phyloP scores from a whole-genome alignment of 331 rosid genomes.

The Malus hybrid region DNA sequence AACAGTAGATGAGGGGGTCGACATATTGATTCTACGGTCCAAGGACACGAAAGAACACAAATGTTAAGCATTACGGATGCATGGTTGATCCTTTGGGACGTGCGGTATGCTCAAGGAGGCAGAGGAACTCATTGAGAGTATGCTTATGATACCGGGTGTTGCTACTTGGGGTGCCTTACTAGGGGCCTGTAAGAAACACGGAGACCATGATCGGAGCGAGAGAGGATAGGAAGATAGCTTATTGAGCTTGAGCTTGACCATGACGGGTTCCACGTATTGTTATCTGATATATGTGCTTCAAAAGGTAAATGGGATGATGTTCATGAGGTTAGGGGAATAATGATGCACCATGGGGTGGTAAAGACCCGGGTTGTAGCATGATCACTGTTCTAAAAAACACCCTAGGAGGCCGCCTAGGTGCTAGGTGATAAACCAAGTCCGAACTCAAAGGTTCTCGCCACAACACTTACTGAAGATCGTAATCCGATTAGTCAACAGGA shows the following conservation, averaged over 20 bases:
- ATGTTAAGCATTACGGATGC: constrained; percentile 55
- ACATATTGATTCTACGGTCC: constrained; percentile 35
- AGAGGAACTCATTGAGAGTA: constrained; percentile 39
- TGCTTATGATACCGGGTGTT: constrained; percentile 51
- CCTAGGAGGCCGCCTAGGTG: too few species aligned
- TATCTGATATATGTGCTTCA: constrained; percentile 55
- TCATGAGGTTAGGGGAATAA: constrained; percentile 40
- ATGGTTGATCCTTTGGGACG: constrained; percentile 66
- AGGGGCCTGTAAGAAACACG: constrained; percentile 56
- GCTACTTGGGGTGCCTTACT: constrained; percentile 65
- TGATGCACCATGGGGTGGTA: constrained; percentile 40
- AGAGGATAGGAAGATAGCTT: constrained; percentile 48
- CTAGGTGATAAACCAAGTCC: too few species aligned
- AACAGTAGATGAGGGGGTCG: constrained; percentile 45
- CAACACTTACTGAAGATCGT: too few species aligned
- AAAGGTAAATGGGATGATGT: constrained; percentile 52
- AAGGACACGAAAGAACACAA: constrained; percentile 39
- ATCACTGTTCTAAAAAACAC: not conserved
- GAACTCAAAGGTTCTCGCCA: too few species aligned
- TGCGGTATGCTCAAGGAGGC: constrained; percentile 46
- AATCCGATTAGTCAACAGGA: too few species aligned
- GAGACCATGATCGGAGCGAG: constrained; percentile 33
- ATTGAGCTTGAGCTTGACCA: constrained; percentile 52
- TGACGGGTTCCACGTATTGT: constrained; percentile 50
- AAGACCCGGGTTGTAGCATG: constrained; percentile 57